Base-by-base conservation (phyloP, 2,329 filamentous ascomycete genomes). In the Trichoderma sp. region DNA sequence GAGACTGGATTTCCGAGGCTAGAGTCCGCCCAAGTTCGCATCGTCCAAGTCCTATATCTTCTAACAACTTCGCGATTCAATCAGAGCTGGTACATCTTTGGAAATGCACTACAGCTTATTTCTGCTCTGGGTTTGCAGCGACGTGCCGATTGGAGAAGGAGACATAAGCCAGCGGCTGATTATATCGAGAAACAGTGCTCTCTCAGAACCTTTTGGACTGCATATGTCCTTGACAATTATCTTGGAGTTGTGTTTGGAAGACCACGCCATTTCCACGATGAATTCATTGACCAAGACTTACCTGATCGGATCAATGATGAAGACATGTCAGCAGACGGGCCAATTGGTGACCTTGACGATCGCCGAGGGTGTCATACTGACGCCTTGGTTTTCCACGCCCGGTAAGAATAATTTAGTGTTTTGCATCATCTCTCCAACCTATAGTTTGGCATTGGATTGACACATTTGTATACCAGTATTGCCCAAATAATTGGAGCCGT, bases 161-260 rank as follows among this genome's bases (percentile, higher is more conserved):
- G 59, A 21, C 76, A 73, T 32, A 70, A 74, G 4, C 54, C 73
- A 4, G 43, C 75, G 2, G 59, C 69, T 0, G 82, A 86, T 69
- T 83, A 84, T 56, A 80, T 84, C 10, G 76, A 81, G 3, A 76
- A 77, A 0, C 86, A 90, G 69, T 85, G 86, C 52, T 81, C 85
- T 1, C 85, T 85, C 68, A 80, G 88, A 8, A 83, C 85, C 0
- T 89, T 90, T 61, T 90, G 88, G 88, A 84, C 84, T 3, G 84
- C 86, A 0, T 90, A 90, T 72, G 86, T 84, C 0, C 77, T 90
- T 1, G 88, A 90, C 72, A 87, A 87, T 49, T 90, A 90, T 68
- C 78, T 90, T 1, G 86, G 86, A 28, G 86, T 89, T n/a, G 85
- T 89, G 21, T 84, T 90, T 34, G 88, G 88, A 0, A 81, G 88